Percentiles rank a stretch among this genome's conserved stretches.
Conservation (phyloP, 169 alveolate genomes). For the Plasmodium berghei region DNA sequence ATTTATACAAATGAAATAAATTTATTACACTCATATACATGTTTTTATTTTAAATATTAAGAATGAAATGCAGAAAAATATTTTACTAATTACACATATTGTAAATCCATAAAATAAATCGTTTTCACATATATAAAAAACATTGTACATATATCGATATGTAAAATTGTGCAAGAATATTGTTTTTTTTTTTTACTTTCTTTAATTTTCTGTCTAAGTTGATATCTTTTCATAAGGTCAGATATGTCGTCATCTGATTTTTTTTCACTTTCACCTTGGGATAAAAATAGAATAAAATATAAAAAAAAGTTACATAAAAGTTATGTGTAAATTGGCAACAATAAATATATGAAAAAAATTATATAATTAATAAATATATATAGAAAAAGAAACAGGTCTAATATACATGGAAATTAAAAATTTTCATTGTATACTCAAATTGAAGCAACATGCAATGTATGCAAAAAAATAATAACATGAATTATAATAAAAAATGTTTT, state of each 20-base stretch:
- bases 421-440: too few relatives aligned
- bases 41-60: too few relatives aligned
- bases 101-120: neutral
- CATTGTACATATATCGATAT: neutral
- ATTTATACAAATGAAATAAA: too few relatives aligned
- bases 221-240: constrained; percentile 66
- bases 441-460: too few relatives aligned
- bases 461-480: neutral
- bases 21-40: too few relatives aligned
- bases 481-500: neutral
- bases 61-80: too few relatives aligned
- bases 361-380: too few relatives aligned
- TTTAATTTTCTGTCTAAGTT: constrained; percentile 74
- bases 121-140: neutral
- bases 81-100: too few relatives aligned
- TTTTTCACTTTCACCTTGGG: constrained; percentile 60
- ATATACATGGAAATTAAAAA: too few relatives aligned
- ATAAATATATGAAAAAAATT: neutral
- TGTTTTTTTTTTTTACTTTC: constrained; percentile 41
- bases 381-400: too few relatives aligned
- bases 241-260: constrained; percentile 41
- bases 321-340: neutral
- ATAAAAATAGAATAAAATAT: constrained; percentile 14
- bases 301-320: constrained; percentile 5
- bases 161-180: neutral